Base-by-base conservation (phyloP, 306 rosid genomes). In the Dalbergia cochinchinensis region DNA sequence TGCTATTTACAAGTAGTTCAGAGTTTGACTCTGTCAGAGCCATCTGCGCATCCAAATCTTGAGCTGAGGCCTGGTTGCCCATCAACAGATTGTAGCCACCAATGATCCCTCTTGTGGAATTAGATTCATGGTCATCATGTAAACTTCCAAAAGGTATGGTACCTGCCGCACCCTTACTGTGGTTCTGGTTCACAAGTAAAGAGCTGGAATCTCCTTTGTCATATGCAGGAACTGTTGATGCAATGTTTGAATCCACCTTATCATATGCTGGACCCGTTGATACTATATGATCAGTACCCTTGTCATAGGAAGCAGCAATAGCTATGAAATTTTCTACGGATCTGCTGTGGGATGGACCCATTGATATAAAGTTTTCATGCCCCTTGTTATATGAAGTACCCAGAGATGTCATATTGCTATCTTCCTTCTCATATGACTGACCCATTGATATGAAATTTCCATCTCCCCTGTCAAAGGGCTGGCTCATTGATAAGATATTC, bases 131-230 rank as follows among this genome's bases (percentile, higher is more conserved):
- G 69, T 84, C 93, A 34, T 89, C 90, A 60, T 87, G 90, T 73
- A 89, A 89, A 61, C 88, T 89, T 81, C 94, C 96, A 74, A 93
- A 95, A 76, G 97, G 89, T 80, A 90, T 88, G 77, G 94, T 76
- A 80, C 78, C 84, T 71, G 83, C 78, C 84, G 86, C 94, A 74
- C 78, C 89, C 87, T 91, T 91, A 59, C 73, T 82, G 80, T 82
- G 86, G 85, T 73, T 88, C 71, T 85, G 90, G 64, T 72, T 83
- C 88, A 86, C 39, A 22, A 87, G 80, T 41, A 89, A 81, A 65
- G 89, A 81, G 64, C 89, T 83, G 50, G 92, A 84, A 65, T 84
- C 92, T 69, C 85, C 87, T 74, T 84, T 84, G 79, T 85, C 88
- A 74, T 80, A 87, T 61, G 85, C 84, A 82, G 90, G 71, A 77